These are phyloP conservation scores for Solanum medicagineum DNA, from an alignment of 257 asterid genomes.

Conservation along the genomic window DNA sequence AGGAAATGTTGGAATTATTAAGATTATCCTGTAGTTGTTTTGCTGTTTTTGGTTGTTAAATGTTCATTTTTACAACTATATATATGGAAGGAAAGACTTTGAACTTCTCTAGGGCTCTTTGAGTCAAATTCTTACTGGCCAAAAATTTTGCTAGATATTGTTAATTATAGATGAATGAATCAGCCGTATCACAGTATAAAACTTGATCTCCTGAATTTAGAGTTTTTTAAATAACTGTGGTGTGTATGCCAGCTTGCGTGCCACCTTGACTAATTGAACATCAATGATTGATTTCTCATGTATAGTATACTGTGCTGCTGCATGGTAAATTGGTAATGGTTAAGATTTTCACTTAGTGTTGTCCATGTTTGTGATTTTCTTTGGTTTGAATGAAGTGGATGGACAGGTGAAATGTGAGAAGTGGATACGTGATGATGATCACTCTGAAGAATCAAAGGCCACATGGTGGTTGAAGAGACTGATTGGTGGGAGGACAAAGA, in stretches of 20 bases:
- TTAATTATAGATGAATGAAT: neutral
- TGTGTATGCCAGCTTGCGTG: neutral
- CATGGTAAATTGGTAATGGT: neutral
- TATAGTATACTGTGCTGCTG: neutral
- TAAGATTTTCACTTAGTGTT: neutral
- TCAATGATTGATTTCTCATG: neutral
- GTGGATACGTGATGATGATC: constrained; percentile 81
- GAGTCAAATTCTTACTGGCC: neutral
- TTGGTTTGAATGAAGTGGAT: constrained; percentile 49
- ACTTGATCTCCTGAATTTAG: neutral
- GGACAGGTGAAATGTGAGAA: constrained; percentile 92
- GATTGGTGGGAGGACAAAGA: constrained; percentile 84
- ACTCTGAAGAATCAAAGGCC: constrained; percentile 66
- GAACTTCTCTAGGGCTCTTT: neutral
- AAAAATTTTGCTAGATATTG: neutral
- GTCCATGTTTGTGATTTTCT: constrained; percentile 1
- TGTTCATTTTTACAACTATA: neutral
- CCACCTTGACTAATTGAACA: neutral
- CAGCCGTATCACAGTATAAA: neutral
- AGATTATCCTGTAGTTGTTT: neutral
- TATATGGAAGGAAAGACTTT: neutral
- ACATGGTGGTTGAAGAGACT: constrained; percentile 91
- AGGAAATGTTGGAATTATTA: neutral
- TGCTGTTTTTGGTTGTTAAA: neutral
- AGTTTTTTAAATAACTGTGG: neutral